phyloP scores from a whole-genome alignment of 257 asterid genomes.

The Rauvolfia tetraphylla region DNA sequence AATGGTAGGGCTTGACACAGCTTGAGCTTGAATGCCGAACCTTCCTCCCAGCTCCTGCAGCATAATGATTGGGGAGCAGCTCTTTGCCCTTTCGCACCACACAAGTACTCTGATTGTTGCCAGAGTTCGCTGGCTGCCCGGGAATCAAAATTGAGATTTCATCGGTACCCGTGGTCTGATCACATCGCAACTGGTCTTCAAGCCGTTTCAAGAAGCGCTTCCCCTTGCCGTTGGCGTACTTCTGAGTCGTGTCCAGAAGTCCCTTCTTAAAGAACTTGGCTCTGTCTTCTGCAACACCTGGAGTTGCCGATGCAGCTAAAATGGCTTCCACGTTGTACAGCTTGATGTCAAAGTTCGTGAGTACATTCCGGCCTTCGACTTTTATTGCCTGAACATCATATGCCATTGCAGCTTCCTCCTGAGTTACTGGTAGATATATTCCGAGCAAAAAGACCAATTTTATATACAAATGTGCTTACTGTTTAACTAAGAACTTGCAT shows the following conservation, averaged over 20 bases:
- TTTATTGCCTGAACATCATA: background rate
- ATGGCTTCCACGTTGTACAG: background rate
- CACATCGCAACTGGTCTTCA: background rate
- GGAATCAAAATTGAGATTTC: too few relatives aligned
- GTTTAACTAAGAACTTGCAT: too few relatives aligned
- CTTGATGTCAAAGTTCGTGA: background rate
- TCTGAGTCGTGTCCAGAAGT: background rate
- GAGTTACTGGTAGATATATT: background rate
- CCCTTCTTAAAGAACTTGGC: background rate
- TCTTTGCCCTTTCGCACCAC: too few relatives aligned
- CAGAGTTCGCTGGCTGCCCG: too few relatives aligned
- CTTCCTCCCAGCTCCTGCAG: background rate
- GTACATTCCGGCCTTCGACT: background rate
- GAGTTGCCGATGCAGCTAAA: background rate
- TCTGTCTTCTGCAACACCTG: background rate
- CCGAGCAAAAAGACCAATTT: too few relatives aligned
- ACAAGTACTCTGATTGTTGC: too few relatives aligned
- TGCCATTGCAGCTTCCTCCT: constrained; percentile 10
- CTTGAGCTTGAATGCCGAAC: background rate
- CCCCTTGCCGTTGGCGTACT: background rate
- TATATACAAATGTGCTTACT: background rate
- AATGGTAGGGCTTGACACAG: background rate
- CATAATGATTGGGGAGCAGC: background rate
- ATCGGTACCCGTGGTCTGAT: background rate
- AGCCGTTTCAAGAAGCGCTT: background rate